These are phyloP conservation scores for Xylariaceae sp. DNA, from an alignment of 2,329 filamentous ascomycete genomes.

Conservation along the genomic window DNA sequence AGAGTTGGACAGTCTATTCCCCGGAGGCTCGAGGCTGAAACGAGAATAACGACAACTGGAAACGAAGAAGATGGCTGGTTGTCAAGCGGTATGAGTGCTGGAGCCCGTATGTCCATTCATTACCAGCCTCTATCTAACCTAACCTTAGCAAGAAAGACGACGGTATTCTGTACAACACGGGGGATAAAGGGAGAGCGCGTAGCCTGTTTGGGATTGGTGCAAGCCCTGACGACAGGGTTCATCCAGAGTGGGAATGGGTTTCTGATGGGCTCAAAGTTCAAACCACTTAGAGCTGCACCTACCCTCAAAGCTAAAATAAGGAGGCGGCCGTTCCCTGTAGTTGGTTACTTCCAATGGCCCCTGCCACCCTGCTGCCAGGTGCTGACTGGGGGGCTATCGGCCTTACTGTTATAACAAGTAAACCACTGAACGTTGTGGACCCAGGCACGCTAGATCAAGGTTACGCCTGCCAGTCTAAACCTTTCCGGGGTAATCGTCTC, in stretches of 20 bases:
- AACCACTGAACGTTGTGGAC: too few relatives aligned
- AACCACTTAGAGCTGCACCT: neutral
- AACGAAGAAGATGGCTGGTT: slow-evolving; percentile 14
- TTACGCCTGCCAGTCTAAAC: too few relatives aligned
- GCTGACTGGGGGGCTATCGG: too few relatives aligned
- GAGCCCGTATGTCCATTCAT: slow-evolving; percentile 15
- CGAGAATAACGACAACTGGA: slow-evolving; percentile 9
- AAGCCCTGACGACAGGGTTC: slow-evolving; percentile 9
- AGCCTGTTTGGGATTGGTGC: slow-evolving; percentile 22
- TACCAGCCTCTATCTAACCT: slow-evolving; percentile 17
- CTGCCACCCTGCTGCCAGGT: too few relatives aligned
- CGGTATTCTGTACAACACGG: slow-evolving; percentile 18
- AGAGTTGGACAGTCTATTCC: slow-evolving; percentile 5
- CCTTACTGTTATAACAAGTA: too few relatives aligned
- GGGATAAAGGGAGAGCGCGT: slow-evolving; percentile 26
- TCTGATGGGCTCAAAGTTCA: too few relatives aligned
- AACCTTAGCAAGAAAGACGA: slow-evolving; percentile 16
- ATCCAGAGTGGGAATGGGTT: neutral
- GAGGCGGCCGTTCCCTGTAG: neutral
- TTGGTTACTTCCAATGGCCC: too few relatives aligned
- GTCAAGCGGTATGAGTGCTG: slow-evolving; percentile 10
- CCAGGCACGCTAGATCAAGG: too few relatives aligned
- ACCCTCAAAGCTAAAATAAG: neutral
- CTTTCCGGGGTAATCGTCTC: too few relatives aligned
- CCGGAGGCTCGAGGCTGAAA: slow-evolving; percentile 5